Evolutionary conservation across 768 basidiomycete genomes (phyloP), one percentile per base, ranked within the genome.

Genomic region (Suillus hirtellus): DNA sequence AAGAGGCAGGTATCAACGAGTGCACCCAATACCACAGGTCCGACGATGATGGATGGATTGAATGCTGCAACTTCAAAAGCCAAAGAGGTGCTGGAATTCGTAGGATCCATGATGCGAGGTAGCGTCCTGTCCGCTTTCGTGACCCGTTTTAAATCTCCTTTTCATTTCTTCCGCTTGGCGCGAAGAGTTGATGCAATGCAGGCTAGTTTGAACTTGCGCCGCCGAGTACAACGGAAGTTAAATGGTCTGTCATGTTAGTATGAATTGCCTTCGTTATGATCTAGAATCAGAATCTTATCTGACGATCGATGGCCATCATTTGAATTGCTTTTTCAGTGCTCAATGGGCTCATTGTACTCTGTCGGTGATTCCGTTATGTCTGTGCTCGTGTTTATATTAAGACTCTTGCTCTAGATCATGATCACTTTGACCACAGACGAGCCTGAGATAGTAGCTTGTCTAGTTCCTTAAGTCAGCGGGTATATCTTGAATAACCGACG

Each of bases 1-100:
- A 74, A 60, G 61, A 72, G 53, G 54, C 68, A 40, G 19, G 73
- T 69, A 42, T 67, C 66, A 54, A 71, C 40, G 42, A 74, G 60
- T 11, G 66, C 59, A 38, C 71, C 69, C 35, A 72, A 31, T 40
- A 63, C 60, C 21, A 74, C 61, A 7, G 71, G 72, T 55, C 73
- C 72, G 60, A 66, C 70, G 64, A 72, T 40, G 17, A 34, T 9
- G 27, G 59, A 43, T 4, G 40, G 31, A 34, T 54, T 27, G 40
- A 62, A 37, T 14, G 35, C 12, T 49, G 21, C 44, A 2, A 46
- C 44, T 11, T 46, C 24, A 49, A 49, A 14, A 14, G 47, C 24
- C 12, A 24, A 14, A 21, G 47, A 24, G 7, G 47, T 37, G 35
- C n/a, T 55, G 11, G 35, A 37, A 21, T 37, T 14, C 12, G 35